Evolutionary conservation across 805 yeast genomes (phyloP).

Genomic region (Brettanomyces anomalus): DNA sequence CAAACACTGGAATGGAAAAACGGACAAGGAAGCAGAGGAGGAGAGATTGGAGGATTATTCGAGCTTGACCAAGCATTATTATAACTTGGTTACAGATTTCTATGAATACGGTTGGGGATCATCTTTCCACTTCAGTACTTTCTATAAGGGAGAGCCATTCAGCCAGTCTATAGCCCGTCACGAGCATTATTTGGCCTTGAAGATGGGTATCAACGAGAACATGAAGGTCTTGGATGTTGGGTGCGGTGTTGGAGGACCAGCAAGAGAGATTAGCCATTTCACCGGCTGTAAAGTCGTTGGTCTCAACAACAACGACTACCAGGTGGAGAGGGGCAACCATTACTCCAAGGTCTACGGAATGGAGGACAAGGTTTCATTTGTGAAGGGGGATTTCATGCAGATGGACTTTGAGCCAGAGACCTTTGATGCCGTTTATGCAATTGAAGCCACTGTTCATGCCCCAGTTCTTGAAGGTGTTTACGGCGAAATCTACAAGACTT

Average conservation of each 20-base stretch:
- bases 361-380: constrained; percentile 69
- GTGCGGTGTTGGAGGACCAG: constrained; percentile 99
- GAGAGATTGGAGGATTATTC: constrained; percentile 78
- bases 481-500: constrained; percentile 84
- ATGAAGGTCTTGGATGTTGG: constrained; percentile 95
- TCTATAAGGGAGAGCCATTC: constrained; percentile 89
- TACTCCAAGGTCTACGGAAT: constrained; percentile 62
- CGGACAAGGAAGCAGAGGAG: constrained; percentile 61
- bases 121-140: constrained; percentile 94
- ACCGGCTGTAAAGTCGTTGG: constrained; percentile 84
- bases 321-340: constrained; percentile 81
- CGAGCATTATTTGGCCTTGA: constrained; percentile 87
- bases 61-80: constrained; percentile 86
- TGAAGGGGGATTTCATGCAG: constrained; percentile 98
- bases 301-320: constrained; percentile 93
- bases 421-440: constrained; percentile 95
- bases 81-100: constrained; percentile 94
- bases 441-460: constrained; percentile 98
- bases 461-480: constrained; percentile 95
- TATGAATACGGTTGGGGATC: constrained; percentile 99
- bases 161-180: constrained; percentile 93
- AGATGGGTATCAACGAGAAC: constrained; percentile 69
- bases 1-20: constrained; percentile 95
- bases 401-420: constrained; percentile 89
- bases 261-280: constrained; percentile 89